Evolutionary conservation across 2,329 filamentous ascomycete species (phyloP), one percentile per base, ranked within the genome.

Genomic region (Pseudocercospora musae): DNA sequence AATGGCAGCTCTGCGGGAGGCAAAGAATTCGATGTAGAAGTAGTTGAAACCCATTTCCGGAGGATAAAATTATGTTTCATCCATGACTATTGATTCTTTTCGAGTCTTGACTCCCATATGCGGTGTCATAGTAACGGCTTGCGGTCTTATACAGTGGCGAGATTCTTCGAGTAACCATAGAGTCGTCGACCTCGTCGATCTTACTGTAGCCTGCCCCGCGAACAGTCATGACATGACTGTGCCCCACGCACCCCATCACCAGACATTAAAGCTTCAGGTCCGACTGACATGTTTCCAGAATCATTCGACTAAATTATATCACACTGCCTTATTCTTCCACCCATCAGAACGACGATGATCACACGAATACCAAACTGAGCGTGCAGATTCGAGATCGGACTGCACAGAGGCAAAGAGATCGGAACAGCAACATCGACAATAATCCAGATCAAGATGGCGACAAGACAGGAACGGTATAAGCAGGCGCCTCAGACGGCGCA

Each of bases 1-100:
- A 15, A 96, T 99, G 90, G 84, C 84, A 31, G 88, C 88, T 71
- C 79, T 98, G 71, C 84, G 95, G 59, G 91, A 96, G 77, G 88
- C 96, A 89, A 99, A 98, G 87, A 93, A 96, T 63, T 70, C 69
- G 6, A 74, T 73, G 72, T 75, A 71, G 46, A 50, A n/a, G 48
- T 25, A 7, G 18, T n/a, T 15, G 37, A 40, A 5, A 40, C 7
- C 37, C n/a, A 40, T 40, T 40, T 18, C 15, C 37, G 37, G n/a
- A 5, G 37, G 5, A 7, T 15, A 40, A 40, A 40, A 18, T 1
- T 3, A 40, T n/a, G 4, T 18, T 3, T 15, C n/a, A n/a, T 15
- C 5, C 15, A 40, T 40, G 37, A 18, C 37, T 40, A n/a, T 18
- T 7, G 9, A 2, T 8, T 40, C 37, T n/a, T 40, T 8, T 4